phyloP scores from a whole-genome alignment of 345 rosid genomes.

The Eutrema heterophyllum region DNA sequence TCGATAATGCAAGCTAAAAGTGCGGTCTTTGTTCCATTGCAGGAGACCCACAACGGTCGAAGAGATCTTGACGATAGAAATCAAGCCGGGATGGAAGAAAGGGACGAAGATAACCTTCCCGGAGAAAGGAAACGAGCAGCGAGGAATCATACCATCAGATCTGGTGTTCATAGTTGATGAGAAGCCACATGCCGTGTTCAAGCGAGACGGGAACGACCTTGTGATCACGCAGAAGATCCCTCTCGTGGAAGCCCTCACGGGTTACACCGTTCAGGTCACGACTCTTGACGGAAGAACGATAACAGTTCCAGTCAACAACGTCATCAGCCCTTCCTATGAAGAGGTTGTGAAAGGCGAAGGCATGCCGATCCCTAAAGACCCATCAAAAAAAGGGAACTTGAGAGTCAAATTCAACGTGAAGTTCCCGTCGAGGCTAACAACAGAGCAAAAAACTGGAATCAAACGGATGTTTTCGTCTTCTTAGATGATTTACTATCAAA shows the following conservation, averaged over 20 bases:
- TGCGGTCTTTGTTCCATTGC: conserved; percentile 14
- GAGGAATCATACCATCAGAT: conserved; percentile 59
- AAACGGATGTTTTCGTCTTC: conserved; percentile 47
- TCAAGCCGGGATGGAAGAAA: conserved; percentile 93
- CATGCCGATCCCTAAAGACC: conserved; percentile 78
- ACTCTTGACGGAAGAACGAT: conserved; percentile 67
- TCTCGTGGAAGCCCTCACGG: conserved; percentile 66
- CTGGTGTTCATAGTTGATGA: conserved; percentile 71
- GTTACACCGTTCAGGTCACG: conserved; percentile 48
- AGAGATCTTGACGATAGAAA: conserved; percentile 66
- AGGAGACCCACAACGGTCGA: conserved; percentile 72
- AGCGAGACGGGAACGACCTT: conserved; percentile 82
- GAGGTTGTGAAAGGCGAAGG: conserved; percentile 81
- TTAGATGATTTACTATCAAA: background rate
- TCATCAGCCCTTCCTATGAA: conserved; percentile 73
- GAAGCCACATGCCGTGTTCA: conserved; percentile 71
- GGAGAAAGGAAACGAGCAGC: conserved; percentile 81
- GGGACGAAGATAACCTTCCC: conserved; percentile 90
- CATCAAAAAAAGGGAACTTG: conserved; percentile 62
- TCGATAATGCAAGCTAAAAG: background rate
- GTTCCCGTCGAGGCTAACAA: conserved; percentile 61
- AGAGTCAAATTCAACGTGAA: conserved; percentile 68
- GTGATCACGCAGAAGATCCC: conserved; percentile 55
- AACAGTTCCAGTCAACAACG: conserved; percentile 48
- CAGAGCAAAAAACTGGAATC: conserved; percentile 77